Conservation (phyloP, 768 basidiomycete species). For the Vishniacozyma victoriae region DNA sequence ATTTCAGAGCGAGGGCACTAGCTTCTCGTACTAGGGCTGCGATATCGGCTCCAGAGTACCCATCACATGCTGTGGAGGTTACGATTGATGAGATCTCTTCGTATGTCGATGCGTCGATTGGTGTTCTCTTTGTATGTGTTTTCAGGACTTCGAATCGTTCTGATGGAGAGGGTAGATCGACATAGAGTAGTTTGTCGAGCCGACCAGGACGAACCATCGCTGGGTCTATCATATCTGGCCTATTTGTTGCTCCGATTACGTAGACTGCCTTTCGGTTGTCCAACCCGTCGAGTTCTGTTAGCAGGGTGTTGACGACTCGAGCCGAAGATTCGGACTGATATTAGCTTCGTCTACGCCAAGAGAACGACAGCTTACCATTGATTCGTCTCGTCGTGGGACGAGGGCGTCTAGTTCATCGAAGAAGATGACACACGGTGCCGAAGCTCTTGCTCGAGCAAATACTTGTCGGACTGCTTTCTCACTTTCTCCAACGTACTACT, state of each 20-base stretch:
- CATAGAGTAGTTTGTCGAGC: constrained; percentile 87
- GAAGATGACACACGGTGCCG: constrained; percentile 89
- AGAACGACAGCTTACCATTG: constrained; percentile 56
- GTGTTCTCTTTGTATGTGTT: constrained; percentile 66
- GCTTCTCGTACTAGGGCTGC: constrained; percentile 84
- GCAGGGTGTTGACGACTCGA: constrained; percentile 84
- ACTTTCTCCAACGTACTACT: constrained; percentile 92
- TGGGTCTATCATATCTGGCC: constrained; percentile 95
- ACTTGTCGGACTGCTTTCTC: constrained; percentile 91
- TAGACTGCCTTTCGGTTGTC: constrained; percentile 80
- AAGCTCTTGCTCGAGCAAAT: constrained; percentile 86
- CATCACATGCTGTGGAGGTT: constrained; percentile 60
- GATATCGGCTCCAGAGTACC: constrained; percentile 87
- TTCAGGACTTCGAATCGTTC: constrained; percentile 81
- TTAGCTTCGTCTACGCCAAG: background rate
- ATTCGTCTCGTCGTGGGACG: constrained; percentile 84
- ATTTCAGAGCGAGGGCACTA: constrained; percentile 72
- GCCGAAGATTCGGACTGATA: constrained; percentile 82
- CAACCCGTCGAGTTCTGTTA: constrained; percentile 89
- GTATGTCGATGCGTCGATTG: constrained; percentile 52
- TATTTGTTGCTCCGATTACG: constrained; percentile 89
- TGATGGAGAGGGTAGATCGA: constrained; percentile 67
- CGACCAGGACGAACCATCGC: constrained; percentile 97
- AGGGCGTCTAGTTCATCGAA: constrained; percentile 92
- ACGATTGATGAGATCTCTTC: constrained; percentile 53